Conservation (phyloP, 129 eudicot genomes). For the Centella asiatica region DNA sequence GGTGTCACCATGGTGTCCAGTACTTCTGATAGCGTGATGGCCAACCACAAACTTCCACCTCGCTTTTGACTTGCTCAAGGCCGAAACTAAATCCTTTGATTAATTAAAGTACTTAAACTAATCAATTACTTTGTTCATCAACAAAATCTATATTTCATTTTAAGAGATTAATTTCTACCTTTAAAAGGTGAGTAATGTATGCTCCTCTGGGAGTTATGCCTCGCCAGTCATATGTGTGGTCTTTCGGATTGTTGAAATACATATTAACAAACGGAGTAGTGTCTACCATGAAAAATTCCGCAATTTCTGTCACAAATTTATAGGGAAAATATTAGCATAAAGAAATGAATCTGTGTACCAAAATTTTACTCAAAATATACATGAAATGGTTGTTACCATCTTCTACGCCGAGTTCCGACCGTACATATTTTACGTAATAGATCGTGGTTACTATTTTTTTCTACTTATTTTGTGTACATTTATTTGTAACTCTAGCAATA, state of each 20-base stretch:
- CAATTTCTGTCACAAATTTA: constrained; percentile 26
- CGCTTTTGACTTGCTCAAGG: constrained; percentile 37
- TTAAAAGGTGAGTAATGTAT: constrained; percentile 34
- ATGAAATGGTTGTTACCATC: too few species aligned
- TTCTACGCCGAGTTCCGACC: too few species aligned
- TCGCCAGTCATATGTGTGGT: constrained; percentile 59
- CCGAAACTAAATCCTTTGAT: constrained; percentile 37
- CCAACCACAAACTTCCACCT: constrained; percentile 54
- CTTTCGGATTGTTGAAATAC: constrained; percentile 40
- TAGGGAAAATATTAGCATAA: too few species aligned
- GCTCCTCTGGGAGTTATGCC: constrained; percentile 42
- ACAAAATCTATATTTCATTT: too few species aligned
- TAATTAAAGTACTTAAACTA: not conserved
- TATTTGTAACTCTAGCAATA: too few species aligned
- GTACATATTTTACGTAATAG: too few species aligned
- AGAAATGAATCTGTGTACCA: too few species aligned
- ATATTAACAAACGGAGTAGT: constrained; percentile 54
- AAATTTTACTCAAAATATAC: too few species aligned
- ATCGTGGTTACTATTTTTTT: too few species aligned
- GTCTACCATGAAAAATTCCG: constrained; percentile 59
- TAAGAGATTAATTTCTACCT: constrained; percentile 18
- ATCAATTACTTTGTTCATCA: not conserved
- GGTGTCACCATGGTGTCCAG: constrained; percentile 61
- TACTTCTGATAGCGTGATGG: constrained; percentile 53
- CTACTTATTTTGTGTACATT: too few species aligned